Evolutionary conservation across 305 asterid species (phyloP), one percentile per base, ranked within the genome.

Genomic region (Solanum aculeatissimum): DNA sequence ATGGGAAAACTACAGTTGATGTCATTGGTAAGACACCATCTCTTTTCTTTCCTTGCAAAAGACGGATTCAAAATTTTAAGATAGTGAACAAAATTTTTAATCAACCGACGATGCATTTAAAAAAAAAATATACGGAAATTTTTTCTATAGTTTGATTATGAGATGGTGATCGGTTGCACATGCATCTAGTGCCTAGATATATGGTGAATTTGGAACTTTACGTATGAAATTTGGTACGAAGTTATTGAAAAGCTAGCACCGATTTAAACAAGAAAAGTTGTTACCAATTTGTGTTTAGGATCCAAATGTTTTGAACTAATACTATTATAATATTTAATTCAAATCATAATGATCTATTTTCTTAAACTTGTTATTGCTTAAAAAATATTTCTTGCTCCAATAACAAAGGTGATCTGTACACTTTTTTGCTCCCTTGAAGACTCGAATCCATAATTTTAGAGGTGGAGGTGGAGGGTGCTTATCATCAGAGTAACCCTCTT

Each of bases 1-100:
- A 95, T 38, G 97, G 98, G 7, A 92, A 86, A 88, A 94, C 95
- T 27, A 87, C 94, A 0, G 95, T 93, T 4, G 98, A 95, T 88
- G 95, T 92, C 86, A 74, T 94, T 8, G 85, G 98, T 95, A 87
- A 88, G 92, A 58, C 35, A 38, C 23, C 27, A 66, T 38, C 60
- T 43, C 38, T 13, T n/a, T 15, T 47, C 2, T 15, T 13, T 15
- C 6, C n/a, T 9, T 35, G 25, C 35, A 55, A 32, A 7, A 14
- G 7, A 15, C 2, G 2, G 23, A 32, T 66, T 63, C 1, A 63
- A 0, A 66, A 66, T 66, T 32, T 66, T 16, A 65, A 65, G 10
- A 63, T 3, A 29, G 23, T 15, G 23, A 29, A 29, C 0, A 29
- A 27, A 27, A 0, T 16, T 63, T 60, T 58, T 53, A 54, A 49